Base-by-base conservation (phyloP, 805 yeast species). In the Saturnispora dispora region DNA sequence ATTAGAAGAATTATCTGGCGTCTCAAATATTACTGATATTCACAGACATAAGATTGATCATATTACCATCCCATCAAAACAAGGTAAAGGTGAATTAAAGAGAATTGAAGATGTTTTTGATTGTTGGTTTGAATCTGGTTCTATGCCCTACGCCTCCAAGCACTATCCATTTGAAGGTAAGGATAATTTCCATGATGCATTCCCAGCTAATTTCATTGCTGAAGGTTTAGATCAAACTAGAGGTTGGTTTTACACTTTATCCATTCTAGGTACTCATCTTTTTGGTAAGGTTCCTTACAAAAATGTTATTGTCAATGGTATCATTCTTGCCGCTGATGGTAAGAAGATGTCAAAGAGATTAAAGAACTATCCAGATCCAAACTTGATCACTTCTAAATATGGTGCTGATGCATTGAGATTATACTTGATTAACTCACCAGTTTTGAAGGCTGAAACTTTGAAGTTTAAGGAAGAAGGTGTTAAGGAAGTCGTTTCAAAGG, bases 211-310 rank as follows among this genome's bases (percentile, higher is more conserved):
- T 70, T 93, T 93, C 71, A 93, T 93, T 63, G 85, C 96, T 54
- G 99, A 93, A 77, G 99, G 99, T 73, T 79, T 93, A 62, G 99
- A 93, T 73, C 99, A 93, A 76, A 93, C 99, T 53, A 88, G 99
- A 81, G 99, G 99, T 67, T 93, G 99, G 99, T 93, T 93, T 74
- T 93, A 93, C 71, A 93, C 99, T 49, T 77, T 93, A 68, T 84
- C 95, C 45, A 96, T 93, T 23, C 77, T 93, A 63, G 99, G 98
- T 69, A 88, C 96, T 52, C 97, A 91, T 62, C 74, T 93, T 62
- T 93, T 93, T 74, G 83, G 85, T 63, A 79, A 83, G 53, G 95
- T 95, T 57, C 98, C 99, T 47, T 93, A 85, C 77, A 75, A 91
- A 71, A 93, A 93, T 69, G 96, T 90, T 57, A 88, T 93, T 68